Conservation (phyloP, 1,284 basidiomycete species). For the Marasmius oreades region DNA sequence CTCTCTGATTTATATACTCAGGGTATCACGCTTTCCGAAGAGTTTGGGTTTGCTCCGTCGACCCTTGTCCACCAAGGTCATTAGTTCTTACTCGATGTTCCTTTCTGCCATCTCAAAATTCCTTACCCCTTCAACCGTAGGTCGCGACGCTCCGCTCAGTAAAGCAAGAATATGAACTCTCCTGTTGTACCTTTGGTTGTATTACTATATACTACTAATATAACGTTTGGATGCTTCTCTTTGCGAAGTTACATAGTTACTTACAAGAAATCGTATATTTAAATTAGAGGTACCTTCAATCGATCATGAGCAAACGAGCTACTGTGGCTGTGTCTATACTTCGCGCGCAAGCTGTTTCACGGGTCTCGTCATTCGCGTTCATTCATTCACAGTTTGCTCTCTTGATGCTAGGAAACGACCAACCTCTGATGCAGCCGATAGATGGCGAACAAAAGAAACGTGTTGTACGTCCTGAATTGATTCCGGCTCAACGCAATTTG, state of each 20-base stretch:
- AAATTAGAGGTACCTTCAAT: too few species aligned
- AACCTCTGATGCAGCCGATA: constrained; percentile 52
- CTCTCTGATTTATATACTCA: constrained; percentile 26
- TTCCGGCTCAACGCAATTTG: background rate
- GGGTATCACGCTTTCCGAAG: constrained; percentile 63
- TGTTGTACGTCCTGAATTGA: constrained; percentile 58
- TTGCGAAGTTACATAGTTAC: too few species aligned
- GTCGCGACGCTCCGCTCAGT: constrained; percentile 38
- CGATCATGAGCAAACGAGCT: too few species aligned
- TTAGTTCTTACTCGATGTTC: constrained; percentile 7
- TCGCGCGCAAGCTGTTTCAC: too few species aligned
- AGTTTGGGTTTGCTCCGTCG: constrained; percentile 81
- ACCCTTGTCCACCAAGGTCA: constrained; percentile 68
- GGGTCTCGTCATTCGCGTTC: background rate
- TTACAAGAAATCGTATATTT: too few species aligned
- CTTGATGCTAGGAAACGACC: background rate
- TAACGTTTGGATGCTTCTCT: too few species aligned
- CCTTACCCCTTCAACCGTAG: constrained; percentile 21
- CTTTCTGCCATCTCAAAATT: background rate
- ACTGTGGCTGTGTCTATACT: too few species aligned
- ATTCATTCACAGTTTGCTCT: background rate
- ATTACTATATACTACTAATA: too few species aligned
- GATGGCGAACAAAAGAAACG: constrained; percentile 83
- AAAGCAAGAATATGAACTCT: constrained; percentile 34
- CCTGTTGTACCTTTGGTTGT: too few species aligned